Evolutionary conservation across 2,329 filamentous ascomycete species (phyloP).

Genomic region (Paramyrothecium roridum): DNA sequence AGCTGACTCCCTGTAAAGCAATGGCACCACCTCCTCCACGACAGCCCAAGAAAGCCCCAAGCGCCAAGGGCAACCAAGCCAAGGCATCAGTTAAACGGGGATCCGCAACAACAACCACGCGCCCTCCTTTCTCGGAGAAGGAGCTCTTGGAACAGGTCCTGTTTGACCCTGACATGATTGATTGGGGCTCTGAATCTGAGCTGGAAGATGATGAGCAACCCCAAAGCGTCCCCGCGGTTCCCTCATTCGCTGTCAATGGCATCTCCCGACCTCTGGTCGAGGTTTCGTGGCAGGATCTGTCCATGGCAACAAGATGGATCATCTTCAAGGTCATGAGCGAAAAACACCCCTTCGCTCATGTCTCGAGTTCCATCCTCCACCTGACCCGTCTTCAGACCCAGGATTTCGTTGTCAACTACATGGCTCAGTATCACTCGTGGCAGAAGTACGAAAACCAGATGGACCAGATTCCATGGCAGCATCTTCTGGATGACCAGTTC

Average conservation of each 20-base stretch:
- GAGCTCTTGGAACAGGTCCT: not conserved
- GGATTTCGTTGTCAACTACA: constrained; percentile 17
- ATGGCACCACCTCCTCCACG: no score
- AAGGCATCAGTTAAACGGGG: no score
- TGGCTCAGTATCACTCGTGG: constrained; percentile 14
- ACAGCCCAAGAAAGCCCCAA: no score
- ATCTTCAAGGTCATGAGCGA: constrained; percentile 17
- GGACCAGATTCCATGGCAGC: constrained; percentile 6
- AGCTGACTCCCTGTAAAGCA: no score
- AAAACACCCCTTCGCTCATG: constrained; percentile 14
- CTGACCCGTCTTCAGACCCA: constrained; percentile 15
- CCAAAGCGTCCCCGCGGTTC: not conserved
- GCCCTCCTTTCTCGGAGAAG: not conserved
- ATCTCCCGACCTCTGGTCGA: not conserved
- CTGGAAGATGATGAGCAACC: not conserved
- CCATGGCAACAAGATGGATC: constrained; percentile 19
- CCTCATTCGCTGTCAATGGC: not conserved
- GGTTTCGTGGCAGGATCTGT: constrained; percentile 17
- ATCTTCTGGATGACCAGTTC: constrained; percentile 12
- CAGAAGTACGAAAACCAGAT: constrained; percentile 11
- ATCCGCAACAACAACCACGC: no score
- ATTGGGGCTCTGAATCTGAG: constrained; percentile 9
- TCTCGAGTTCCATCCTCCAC: constrained; percentile 10
- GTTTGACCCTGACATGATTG: constrained; percentile 7
- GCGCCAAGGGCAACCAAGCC: no score